Evolutionary conservation across 768 basidiomycete species (phyloP).

Genomic region (Russula brevipes): DNA sequence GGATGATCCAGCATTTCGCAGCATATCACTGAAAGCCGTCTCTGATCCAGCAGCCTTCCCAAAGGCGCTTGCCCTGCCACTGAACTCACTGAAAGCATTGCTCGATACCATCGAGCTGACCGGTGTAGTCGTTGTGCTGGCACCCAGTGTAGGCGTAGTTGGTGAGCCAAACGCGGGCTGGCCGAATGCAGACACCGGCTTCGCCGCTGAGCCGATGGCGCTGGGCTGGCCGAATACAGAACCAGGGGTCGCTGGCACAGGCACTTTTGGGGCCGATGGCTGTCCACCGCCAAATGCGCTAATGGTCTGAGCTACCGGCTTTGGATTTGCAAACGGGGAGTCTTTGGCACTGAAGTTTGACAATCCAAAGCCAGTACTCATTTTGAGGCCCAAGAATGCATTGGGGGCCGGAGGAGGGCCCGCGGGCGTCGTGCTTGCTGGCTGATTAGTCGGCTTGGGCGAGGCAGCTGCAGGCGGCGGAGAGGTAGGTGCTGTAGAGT

Average conservation of each 20-base stretch:
- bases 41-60: slow-evolving; percentile 36
- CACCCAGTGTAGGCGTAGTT: neutral
- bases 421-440: slow-evolving; percentile 27
- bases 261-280: slow-evolving; percentile 20
- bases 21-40: slow-evolving; percentile 58
- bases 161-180: slow-evolving; percentile 37
- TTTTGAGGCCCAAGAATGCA: slow-evolving; percentile 23
- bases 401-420: slow-evolving; percentile 22
- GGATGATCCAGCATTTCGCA: slow-evolving; percentile 36
- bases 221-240: slow-evolving; percentile 36
- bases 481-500: slow-evolving; percentile 1
- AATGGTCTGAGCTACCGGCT: slow-evolving; percentile 18
- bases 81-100: slow-evolving; percentile 40
- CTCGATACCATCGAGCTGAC: slow-evolving; percentile 27
- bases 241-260: slow-evolving; percentile 31
- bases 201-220: slow-evolving; percentile 1
- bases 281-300: slow-evolving; percentile 17
- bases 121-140: slow-evolving; percentile 19
- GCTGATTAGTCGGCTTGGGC: neutral
- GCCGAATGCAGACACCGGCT: slow-evolving; percentile 32
- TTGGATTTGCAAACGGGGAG: slow-evolving; percentile 29
- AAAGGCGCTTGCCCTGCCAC: slow-evolving; percentile 37
- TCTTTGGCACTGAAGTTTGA: slow-evolving; percentile 24
- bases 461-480: neutral
- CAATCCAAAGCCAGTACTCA: slow-evolving; percentile 17